Conservation (phyloP, 2,329 filamentous ascomycete species). For the Trichoderma hamatum region DNA sequence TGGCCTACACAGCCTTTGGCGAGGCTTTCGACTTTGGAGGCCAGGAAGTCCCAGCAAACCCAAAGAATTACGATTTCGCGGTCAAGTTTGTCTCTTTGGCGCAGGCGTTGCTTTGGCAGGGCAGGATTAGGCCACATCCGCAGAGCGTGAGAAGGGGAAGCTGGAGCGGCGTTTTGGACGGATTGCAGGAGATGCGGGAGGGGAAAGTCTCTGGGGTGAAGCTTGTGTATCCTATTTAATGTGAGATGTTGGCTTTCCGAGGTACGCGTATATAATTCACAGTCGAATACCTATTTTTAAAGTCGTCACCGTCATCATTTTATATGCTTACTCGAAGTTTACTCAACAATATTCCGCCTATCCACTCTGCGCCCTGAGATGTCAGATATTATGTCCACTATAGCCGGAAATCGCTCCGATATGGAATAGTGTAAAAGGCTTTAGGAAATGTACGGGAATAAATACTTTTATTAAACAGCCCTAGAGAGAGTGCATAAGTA, state of each 20-base stretch:
- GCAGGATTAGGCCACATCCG: conserved; percentile 43
- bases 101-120: conserved; percentile 40
- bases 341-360: not conserved
- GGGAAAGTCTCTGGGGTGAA: conserved; percentile 47
- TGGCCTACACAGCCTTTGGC: conserved; percentile 48
- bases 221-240: conserved; percentile 44
- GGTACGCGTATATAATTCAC: not conserved
- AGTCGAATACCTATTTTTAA: not conserved
- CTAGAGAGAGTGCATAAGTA: not conserved
- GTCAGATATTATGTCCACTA: not conserved
- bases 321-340: not conserved
- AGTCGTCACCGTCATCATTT: not conserved
- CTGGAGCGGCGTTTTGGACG: conserved; percentile 36
- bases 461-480: too few species aligned
- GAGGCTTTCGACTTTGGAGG: conserved; percentile 39
- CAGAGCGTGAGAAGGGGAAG: conserved; percentile 35
- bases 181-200: conserved; percentile 39
- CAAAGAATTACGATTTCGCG: conserved; percentile 42
- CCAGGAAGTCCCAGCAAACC: conserved; percentile 31
- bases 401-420: not conserved
- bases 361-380: not conserved
- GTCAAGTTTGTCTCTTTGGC: conserved; percentile 44
- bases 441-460: too few species aligned
- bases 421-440: too few species aligned
- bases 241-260: not conserved